Conservation (phyloP, 164 flowering plant species). For the Aristolochia fimbriata region DNA sequence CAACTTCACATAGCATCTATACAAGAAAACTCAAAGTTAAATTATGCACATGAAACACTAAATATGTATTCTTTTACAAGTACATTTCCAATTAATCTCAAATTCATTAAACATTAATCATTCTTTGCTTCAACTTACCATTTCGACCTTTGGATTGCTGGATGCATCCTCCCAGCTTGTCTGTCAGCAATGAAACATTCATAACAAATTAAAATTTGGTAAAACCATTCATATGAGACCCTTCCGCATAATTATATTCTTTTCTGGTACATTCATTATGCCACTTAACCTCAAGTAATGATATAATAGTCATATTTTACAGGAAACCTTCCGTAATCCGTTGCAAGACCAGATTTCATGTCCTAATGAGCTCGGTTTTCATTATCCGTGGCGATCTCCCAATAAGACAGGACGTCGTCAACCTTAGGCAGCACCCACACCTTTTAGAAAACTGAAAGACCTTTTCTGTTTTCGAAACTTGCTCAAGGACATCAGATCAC, state of each 20-base stretch:
- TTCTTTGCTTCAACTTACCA: slow-evolving; percentile 25
- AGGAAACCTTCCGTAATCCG: not conserved
- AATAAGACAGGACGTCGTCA: no score
- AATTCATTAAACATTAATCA: slow-evolving; percentile 4
- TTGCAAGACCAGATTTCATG: no score
- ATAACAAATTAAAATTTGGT: slow-evolving; percentile 12
- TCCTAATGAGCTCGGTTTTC: no score
- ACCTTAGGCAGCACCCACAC: no score
- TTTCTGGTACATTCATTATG: not conserved
- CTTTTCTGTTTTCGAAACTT: no score
- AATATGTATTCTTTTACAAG: not conserved
- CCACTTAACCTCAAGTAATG: not conserved
- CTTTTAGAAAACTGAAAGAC: no score
- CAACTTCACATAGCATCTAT: slow-evolving; percentile 33
- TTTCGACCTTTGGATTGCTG: slow-evolving; percentile 10
- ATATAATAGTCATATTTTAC: not conserved
- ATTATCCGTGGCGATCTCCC: no score
- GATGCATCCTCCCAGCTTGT: slow-evolving; percentile 24
- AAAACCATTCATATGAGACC: not conserved
- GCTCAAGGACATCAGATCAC: no score
- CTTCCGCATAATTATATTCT: not conserved
- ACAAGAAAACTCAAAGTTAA: slow-evolving; percentile 2
- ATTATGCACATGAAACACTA: not conserved
- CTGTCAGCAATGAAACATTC: slow-evolving; percentile 28
- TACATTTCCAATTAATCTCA: not conserved